Base-by-base conservation (phyloP, 208 protist species). In the Acanthamoeba triangularis region DNA sequence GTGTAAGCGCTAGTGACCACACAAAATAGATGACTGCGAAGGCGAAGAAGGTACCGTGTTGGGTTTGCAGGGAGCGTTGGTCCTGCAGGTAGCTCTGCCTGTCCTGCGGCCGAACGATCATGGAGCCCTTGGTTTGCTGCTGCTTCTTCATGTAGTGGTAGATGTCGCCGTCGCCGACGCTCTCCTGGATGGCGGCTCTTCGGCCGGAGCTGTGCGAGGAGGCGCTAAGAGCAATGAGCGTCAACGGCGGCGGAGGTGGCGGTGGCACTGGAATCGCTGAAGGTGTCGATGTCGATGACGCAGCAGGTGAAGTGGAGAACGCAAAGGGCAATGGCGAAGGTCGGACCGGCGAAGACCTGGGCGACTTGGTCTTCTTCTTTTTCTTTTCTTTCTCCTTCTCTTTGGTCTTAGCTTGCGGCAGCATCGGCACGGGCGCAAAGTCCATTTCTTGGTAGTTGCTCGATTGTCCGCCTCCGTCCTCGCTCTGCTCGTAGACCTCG, bases 61-160 rank as follows among this genome's bases (percentile, higher is more conserved):
- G 61, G 8, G 61, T 67, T 67, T 25, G 25, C 23, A 67, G 28
- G 61, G 61, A 30, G 18, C 61, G 61, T 25, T 67, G 61, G 61
- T 30, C 23, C 54, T 61, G 20, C 54, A 61, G 8, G 54, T 61
- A 61, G 54, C 23, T 25, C 14, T 61, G 20, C 54, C 54, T 61
- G 54, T 61, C 61, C 61, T 67, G 61, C 25, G 61, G 61, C 6
- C 28, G 61, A 30, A 67, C 25, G 25, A 65, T 65, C 23, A 65
- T n/a, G 23, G 59, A 65, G 16, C 59, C 59, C 59, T 65, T 65
- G 59, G 59, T 65, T n/a, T 65, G 16, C 59, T 65, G 59, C 18
- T 65, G 59, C 59, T 65, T 65, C 59, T 65, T 65, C 59, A 65
- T 65, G 59, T 65, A 65, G 59, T n/a, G 59, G 25, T 65, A 65